Evolutionary conservation across 1,139 yeast species (phyloP).

Genomic region (Pichia sp.): DNA sequence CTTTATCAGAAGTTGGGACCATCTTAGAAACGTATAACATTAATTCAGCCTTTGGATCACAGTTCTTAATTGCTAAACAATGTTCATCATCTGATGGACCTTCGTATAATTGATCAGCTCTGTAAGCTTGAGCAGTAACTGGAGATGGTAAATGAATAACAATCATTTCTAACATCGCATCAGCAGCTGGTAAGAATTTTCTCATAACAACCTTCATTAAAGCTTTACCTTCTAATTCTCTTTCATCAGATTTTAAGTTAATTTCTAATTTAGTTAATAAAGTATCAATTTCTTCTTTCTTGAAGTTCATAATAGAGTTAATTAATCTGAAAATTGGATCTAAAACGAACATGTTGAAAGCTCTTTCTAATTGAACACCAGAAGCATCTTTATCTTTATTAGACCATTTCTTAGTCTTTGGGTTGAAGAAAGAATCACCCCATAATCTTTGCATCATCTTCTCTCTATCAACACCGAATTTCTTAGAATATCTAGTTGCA

Average conservation of each 20-base stretch:
- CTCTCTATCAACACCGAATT: slow-evolving; percentile 96
- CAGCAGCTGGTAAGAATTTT: slow-evolving; percentile 99
- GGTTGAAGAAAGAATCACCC: slow-evolving; percentile 99
- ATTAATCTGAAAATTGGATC: slow-evolving; percentile 99
- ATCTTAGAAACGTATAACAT: slow-evolving; percentile 99
- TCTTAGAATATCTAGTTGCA: slow-evolving; percentile 97
- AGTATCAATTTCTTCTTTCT: slow-evolving; percentile 90
- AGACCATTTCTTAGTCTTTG: slow-evolving; percentile 99
- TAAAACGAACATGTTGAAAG: slow-evolving; percentile 98
- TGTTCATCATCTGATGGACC: slow-evolving; percentile 96
- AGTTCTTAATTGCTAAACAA: slow-evolving; percentile 90
- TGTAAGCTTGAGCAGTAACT: slow-evolving; percentile 97
- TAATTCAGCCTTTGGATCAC: slow-evolving; percentile 98
- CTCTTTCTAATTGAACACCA: slow-evolving; percentile 96
- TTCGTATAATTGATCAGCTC: slow-evolving; percentile 99
- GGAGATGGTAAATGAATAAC: slow-evolving; percentile 98
- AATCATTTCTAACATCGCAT: slow-evolving; percentile 98
- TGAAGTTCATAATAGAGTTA: slow-evolving; percentile 93
- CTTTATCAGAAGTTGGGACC: slow-evolving; percentile 99
- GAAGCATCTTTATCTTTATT: slow-evolving; percentile 94
- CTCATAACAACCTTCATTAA: slow-evolving; percentile 98
- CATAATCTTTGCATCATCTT: slow-evolving; percentile 99
- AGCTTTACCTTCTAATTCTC: slow-evolving; percentile 98
- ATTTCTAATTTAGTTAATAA: slow-evolving; percentile 92
- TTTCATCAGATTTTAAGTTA: slow-evolving; percentile 85